Percentiles rank a stretch among this genome's conserved stretches.
Evolutionary conservation across 1,139 yeast genomes (phyloP).

Genomic region (Torulaspora pretoriensis): DNA sequence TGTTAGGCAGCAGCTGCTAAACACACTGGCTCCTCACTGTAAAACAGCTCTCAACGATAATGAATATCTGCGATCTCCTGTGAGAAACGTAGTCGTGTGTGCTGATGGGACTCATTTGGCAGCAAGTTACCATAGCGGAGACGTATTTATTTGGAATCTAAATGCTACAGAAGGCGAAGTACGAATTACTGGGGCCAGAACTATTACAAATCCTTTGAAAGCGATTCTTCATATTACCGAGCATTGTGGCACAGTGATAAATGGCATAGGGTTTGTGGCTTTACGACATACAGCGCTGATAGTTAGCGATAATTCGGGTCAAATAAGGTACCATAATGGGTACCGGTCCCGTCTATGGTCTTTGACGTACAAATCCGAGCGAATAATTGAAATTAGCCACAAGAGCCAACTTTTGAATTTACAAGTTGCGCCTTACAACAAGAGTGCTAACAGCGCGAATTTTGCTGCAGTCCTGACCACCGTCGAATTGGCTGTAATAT

Average conservation of each 20-base stretch:
- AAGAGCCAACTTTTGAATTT: constrained; percentile 15
- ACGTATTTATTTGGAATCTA: constrained; percentile 47
- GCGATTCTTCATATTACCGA: constrained; percentile 30
- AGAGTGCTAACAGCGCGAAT: constrained; percentile 37
- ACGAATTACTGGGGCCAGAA: neutral
- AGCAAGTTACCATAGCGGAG: constrained; percentile 45
- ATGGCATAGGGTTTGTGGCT: constrained; percentile 52
- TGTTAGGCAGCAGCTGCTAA: constrained; percentile 28
- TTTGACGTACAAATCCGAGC: constrained; percentile 38
- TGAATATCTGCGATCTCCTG: constrained; percentile 29
- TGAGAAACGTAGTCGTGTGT: constrained; percentile 47
- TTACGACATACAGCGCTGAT: constrained; percentile 54
- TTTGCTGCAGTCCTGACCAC: constrained; percentile 61
- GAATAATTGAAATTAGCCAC: constrained; percentile 15
- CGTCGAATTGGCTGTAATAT: constrained; percentile 47
- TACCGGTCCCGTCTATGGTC: constrained; percentile 51
- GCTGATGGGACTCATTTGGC: constrained; percentile 50
- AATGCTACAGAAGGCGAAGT: constrained; percentile 15
- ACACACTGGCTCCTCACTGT: constrained; percentile 26
- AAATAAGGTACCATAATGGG: constrained; percentile 57
- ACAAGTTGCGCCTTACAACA: constrained; percentile 24
- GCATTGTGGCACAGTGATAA: constrained; percentile 35
- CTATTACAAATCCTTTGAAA: constrained; percentile 14
- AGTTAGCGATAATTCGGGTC: constrained; percentile 58
- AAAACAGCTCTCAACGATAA: constrained; percentile 3